Base-by-base conservation (phyloP, 1,284 basidiomycete genomes). In the Rhizoctonia solani region DNA sequence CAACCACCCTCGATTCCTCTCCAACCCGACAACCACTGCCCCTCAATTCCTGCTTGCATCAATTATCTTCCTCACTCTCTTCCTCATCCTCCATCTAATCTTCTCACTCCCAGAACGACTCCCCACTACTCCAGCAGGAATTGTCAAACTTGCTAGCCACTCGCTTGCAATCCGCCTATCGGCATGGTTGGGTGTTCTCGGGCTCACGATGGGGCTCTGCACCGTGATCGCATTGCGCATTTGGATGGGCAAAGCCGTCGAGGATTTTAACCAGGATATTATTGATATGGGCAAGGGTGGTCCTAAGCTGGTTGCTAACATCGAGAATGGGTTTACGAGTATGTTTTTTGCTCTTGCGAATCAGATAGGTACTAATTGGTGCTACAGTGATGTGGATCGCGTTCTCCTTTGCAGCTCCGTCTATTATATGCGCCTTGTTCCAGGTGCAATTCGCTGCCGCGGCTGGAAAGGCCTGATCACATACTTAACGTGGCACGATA, bases 241-340 rank as follows among this genome's bases (percentile, higher is more conserved):
- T 83, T 91, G 88, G 85, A 89, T 89, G 69, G 89, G 85, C 27
- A 90, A 90, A 75, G 84, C 88, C 1, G 84, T 87, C 1, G 82
- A 87, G 66, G 89, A 91, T 73, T 91, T 92, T 77, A 91, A 92
- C 75, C 75, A 77, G 49, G 83, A 79, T 54, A 85, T 92, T 68
- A 71, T 77, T 30, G 75, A 80, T 23, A 80, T 81, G 68, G 86
- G 85, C 27, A 70, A 74, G 3, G 76, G 80, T 54, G 85, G 81
- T 1, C 86, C 88, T 1, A 77, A 84, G 53, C 78, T 92, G 46
- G 78, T 85, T 58, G 89, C 90, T 37, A 75, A 77, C n/a, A 79
- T 81, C 27, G 82, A 87, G 70, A 91, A 90, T 72, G 89, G 84
- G 8, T 92, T 91, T 72, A 87, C 85, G 58, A 89, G 89, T 92